A percentile compares a stretch with the other conserved stretches of the same genome.
Conservation (phyloP, 164 flowering plant genomes). For the Cinnamomum chago region DNA sequence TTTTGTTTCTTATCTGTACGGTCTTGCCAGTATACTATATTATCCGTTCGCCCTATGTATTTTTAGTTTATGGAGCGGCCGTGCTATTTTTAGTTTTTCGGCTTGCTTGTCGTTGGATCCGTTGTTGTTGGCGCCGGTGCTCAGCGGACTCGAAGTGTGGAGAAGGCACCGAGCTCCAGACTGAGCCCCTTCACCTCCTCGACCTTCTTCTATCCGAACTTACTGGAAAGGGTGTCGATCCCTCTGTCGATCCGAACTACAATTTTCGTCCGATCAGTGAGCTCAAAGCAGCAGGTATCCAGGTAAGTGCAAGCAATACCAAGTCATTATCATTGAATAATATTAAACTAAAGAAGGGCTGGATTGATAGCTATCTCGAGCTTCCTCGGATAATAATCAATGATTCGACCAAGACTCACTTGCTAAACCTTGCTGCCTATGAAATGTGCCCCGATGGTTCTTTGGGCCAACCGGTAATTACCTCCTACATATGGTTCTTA, state of each 20-base stretch:
- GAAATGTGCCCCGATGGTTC: neutral
- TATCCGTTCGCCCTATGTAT: neutral
- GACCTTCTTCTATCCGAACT: no score
- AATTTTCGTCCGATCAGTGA: neutral
- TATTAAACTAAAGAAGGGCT: neutral
- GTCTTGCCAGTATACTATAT: no score
- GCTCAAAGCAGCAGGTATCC: constrained; percentile 8
- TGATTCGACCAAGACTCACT: neutral
- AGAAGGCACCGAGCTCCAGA: no score
- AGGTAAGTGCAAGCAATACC: neutral
- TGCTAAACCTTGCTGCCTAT: constrained; percentile 6
- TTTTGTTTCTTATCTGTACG: no score
- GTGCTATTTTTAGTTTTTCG: no score
- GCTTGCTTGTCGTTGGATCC: no score
- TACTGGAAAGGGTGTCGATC: no score
- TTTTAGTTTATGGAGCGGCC: no score
- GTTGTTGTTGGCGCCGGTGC: fast-evolving
- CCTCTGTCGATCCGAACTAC: no score
- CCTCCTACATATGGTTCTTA: constrained; percentile 16
- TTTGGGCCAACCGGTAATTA: neutral
- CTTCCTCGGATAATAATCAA: constrained; percentile 4
- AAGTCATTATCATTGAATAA: neutral
- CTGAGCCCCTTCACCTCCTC: no score
- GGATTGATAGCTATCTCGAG: neutral
- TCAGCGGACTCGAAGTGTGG: no score